These are phyloP conservation scores for Mrakia blollopis DNA, from an alignment of 768 basidiomycete genomes.

Conservation along the genomic window DNA sequence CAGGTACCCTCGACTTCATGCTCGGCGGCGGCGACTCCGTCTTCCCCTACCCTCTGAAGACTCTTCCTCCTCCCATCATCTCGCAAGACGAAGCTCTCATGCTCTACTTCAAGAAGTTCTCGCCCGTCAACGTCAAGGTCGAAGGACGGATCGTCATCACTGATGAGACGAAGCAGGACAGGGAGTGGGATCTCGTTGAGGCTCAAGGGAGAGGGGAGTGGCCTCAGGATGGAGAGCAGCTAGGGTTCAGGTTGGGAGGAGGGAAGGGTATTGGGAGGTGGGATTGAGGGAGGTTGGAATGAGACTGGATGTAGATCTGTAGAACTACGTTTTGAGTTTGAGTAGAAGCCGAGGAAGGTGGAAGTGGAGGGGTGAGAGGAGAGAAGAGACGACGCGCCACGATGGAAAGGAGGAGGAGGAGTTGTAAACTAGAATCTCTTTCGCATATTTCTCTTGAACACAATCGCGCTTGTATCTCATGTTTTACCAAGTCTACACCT, in stretches of 20 bases:
- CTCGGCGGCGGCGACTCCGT: constrained; percentile 37
- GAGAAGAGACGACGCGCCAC: too few relatives aligned
- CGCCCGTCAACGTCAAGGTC: too few relatives aligned
- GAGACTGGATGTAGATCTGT: background rate
- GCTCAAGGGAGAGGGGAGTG: background rate
- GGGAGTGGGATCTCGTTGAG: too few relatives aligned
- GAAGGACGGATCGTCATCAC: too few relatives aligned
- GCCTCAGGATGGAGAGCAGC: background rate
- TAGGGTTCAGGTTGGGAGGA: background rate
- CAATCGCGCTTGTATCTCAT: too few relatives aligned
- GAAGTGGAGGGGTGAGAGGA: too few relatives aligned
- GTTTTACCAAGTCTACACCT: background rate
- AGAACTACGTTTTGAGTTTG: rapidly evolving
- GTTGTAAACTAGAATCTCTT: too few relatives aligned
- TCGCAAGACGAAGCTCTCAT: constrained; percentile 26
- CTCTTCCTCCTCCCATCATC: background rate
- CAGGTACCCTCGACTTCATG: constrained; percentile 38
- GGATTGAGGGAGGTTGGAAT: background rate
- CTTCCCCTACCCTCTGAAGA: constrained; percentile 28
- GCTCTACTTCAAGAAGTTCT: too few relatives aligned
- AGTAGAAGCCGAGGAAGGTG: too few relatives aligned
- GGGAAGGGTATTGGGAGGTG: background rate
- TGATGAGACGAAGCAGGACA: too few relatives aligned
- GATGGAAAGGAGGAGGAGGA: background rate
- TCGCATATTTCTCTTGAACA: too few relatives aligned